These are phyloP conservation scores for Leccinum subrobustum DNA, from an alignment of 1,284 basidiomycete genomes.

Conservation along the genomic window DNA sequence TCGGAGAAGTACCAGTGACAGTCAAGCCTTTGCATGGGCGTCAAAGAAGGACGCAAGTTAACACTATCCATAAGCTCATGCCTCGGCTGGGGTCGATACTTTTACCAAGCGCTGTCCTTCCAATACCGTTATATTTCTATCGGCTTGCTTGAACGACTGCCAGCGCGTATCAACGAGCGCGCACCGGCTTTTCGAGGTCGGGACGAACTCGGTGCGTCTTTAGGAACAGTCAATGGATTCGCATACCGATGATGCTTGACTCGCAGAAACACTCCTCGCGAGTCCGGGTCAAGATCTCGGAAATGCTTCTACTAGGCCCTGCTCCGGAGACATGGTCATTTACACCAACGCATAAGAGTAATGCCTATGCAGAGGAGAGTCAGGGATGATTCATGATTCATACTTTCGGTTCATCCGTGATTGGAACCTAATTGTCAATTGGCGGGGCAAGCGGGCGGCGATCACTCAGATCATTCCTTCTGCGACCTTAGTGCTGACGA, in stretches of 20 bases:
- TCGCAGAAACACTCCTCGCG: slow-evolving; percentile 77
- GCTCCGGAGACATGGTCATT: slow-evolving; percentile 67
- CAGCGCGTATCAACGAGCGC: slow-evolving; percentile 85
- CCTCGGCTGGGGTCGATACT: slow-evolving; percentile 81
- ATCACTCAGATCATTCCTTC: neutral
- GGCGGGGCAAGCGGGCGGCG: too few species aligned
- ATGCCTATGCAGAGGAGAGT: slow-evolving; percentile 60
- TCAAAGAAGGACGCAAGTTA: slow-evolving; percentile 60
- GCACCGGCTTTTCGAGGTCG: slow-evolving; percentile 85
- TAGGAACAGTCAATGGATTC: too few species aligned
- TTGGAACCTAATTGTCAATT: too few species aligned
- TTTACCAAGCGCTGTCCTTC: slow-evolving; percentile 94
- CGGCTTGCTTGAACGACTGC: slow-evolving; percentile 86
- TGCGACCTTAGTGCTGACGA: neutral
- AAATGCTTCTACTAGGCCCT: slow-evolving; percentile 84
- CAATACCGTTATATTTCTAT: slow-evolving; percentile 94
- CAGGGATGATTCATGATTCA: slow-evolving; percentile 32
- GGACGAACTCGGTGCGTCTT: slow-evolving; percentile 72
- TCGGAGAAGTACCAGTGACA: slow-evolving; percentile 79
- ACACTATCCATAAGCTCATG: slow-evolving; percentile 91
- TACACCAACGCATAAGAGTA: slow-evolving; percentile 75
- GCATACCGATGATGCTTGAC: neutral
- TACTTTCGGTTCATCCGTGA: neutral
- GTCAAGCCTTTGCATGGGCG: too few species aligned
- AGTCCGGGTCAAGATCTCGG: slow-evolving; percentile 91